These are phyloP conservation scores for Komagataella populi DNA, from an alignment of 805 yeast species.

Conservation along the genomic window DNA sequence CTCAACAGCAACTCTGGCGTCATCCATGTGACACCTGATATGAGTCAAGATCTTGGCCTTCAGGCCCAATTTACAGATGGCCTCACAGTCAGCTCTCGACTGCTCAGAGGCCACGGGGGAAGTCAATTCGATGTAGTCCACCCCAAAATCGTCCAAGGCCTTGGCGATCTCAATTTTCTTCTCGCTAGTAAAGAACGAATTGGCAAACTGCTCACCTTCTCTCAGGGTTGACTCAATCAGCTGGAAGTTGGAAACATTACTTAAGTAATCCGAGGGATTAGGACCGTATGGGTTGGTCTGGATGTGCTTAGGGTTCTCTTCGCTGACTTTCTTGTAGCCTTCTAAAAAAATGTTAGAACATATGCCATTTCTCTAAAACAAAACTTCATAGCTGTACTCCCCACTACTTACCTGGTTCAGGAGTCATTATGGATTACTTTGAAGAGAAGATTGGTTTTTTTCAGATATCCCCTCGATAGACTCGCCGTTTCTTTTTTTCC, in stretches of 20 bases:
- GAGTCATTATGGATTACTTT: neutral
- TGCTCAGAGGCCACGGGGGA: constrained; percentile 98
- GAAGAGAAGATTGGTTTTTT: neutral
- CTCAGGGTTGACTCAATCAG: constrained; percentile 90
- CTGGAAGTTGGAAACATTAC: constrained; percentile 82
- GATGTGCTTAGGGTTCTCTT: constrained; percentile 23
- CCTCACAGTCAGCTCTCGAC: constrained; percentile 87
- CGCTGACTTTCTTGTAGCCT: constrained; percentile 31
- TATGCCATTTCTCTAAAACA: neutral
- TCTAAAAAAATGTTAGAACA: constrained; percentile 5
- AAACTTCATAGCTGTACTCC: neutral
- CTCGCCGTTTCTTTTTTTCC: neutral
- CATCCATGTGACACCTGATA: constrained; percentile 98
- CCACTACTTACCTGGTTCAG: neutral
- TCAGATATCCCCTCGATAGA: neutral
- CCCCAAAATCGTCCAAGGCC: constrained; percentile 96
- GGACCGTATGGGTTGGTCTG: constrained; percentile 82
- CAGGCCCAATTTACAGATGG: constrained; percentile 92
- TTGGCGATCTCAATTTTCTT: constrained; percentile 94
- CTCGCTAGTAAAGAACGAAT: constrained; percentile 88
- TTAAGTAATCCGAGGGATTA: constrained; percentile 82
- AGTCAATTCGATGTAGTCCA: constrained; percentile 93
- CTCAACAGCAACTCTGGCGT: constrained; percentile 91
- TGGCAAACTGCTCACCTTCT: constrained; percentile 98
- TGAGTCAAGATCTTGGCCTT: constrained; percentile 93